Evolutionary conservation across 2,329 filamentous ascomycete species (phyloP).

Genomic region (Botrytis fragariae): DNA sequence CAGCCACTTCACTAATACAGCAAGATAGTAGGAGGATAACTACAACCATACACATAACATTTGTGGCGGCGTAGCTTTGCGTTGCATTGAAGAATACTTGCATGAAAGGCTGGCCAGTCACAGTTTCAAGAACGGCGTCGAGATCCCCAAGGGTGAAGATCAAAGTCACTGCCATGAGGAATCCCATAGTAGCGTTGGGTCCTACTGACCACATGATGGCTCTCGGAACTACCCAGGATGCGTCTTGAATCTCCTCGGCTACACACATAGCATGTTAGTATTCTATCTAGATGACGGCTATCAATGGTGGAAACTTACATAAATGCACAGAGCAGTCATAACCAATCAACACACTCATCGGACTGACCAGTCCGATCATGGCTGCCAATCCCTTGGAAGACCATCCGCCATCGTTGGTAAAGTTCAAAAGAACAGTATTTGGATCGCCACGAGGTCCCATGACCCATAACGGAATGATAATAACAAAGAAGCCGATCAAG

Average conservation of each 20-base stretch:
- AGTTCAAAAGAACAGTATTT: slow-evolving; percentile 35
- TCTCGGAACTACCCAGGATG: slow-evolving; percentile 46
- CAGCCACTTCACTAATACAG: slow-evolving; percentile 40
- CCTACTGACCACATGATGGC: slow-evolving; percentile 41
- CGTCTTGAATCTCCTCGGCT: slow-evolving; percentile 49
- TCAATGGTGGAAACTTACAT: slow-evolving; percentile 27
- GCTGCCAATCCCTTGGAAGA: slow-evolving; percentile 36
- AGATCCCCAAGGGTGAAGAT: slow-evolving; percentile 42
- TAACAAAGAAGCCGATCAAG: slow-evolving; percentile 45
- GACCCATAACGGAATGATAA: slow-evolving; percentile 43
- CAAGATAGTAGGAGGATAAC: slow-evolving; percentile 40
- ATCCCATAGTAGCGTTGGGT: slow-evolving; percentile 42
- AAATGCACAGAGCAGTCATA: slow-evolving; percentile 39
- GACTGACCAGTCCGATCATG: slow-evolving; percentile 41
- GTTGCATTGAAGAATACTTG: slow-evolving; percentile 35
- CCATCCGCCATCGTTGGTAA: slow-evolving; percentile 39
- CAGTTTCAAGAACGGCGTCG: slow-evolving; percentile 31
- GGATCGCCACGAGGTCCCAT: slow-evolving; percentile 27
- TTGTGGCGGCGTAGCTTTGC: slow-evolving; percentile 41
- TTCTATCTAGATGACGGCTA: background rate
- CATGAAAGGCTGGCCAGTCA: slow-evolving; percentile 40
- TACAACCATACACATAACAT: slow-evolving; percentile 46
- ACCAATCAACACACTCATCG: slow-evolving; percentile 34
- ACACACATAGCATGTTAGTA: background rate
- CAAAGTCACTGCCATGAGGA: slow-evolving; percentile 42